Conservation (phyloP, 768 basidiomycete species). For the Mycena chlorophos region DNA sequence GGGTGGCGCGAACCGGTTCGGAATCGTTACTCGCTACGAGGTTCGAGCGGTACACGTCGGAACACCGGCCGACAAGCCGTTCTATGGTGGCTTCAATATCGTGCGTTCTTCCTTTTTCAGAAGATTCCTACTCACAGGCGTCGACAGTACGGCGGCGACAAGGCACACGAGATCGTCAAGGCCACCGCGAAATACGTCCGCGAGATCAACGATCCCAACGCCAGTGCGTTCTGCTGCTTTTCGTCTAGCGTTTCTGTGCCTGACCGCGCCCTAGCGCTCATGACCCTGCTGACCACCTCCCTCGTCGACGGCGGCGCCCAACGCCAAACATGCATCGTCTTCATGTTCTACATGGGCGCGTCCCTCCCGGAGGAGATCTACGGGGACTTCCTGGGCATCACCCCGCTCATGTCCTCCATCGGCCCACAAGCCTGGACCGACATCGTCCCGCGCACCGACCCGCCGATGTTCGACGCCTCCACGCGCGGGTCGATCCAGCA, state of each 20-base stretch:
- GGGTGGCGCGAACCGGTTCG: slow-evolving; percentile 46
- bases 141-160: background rate
- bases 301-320: slow-evolving; percentile 20
- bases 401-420: slow-evolving; percentile 26
- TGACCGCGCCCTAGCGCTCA: slow-evolving; percentile 16
- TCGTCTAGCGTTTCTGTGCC: background rate
- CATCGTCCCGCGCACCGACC: slow-evolving; percentile 28
- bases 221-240: background rate
- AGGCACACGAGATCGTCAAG: background rate
- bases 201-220: background rate
- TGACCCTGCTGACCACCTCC: slow-evolving; percentile 25
- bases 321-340: slow-evolving; percentile 23
- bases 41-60: slow-evolving; percentile 40
- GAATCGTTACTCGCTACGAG: slow-evolving; percentile 45
- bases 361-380: slow-evolving; percentile 35
- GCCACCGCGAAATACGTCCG: background rate
- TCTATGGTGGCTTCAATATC: slow-evolving; percentile 40
- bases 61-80: slow-evolving; percentile 36
- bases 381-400: slow-evolving; percentile 40
- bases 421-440: slow-evolving; percentile 37
- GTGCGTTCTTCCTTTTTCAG: slow-evolving; percentile 26
- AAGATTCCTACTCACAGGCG: background rate
- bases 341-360: slow-evolving; percentile 38
- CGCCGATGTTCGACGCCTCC: slow-evolving; percentile 19
- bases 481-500: slow-evolving; percentile 33